These are phyloP conservation scores for Margaritispora aquatica DNA, from an alignment of 495 filamentous ascomycete genomes.

Conservation along the genomic window DNA sequence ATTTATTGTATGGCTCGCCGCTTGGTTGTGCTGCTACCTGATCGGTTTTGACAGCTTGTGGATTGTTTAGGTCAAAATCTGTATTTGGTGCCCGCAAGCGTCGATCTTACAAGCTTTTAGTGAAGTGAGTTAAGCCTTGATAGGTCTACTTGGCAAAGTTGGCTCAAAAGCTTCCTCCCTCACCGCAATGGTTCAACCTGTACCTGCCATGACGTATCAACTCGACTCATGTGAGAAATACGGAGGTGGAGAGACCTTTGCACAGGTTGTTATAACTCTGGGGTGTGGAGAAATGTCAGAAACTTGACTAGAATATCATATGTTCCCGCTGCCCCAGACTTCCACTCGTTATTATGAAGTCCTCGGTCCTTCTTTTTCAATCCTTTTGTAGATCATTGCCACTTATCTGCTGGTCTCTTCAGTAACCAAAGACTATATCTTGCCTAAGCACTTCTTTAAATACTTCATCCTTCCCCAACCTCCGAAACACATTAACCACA, in stretches of 20 bases:
- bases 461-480: too few relatives aligned
- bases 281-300: too few relatives aligned
- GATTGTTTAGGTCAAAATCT: neutral
- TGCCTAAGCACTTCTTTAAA: too few relatives aligned
- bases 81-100: neutral
- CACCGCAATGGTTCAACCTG: neutral
- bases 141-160: neutral
- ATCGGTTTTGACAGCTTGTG: neutral
- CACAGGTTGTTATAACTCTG: neutral
- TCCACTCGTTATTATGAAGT: too few relatives aligned
- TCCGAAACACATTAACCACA: neutral
- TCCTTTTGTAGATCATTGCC: too few relatives aligned
- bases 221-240: neutral
- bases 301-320: too few relatives aligned
- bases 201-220: neutral
- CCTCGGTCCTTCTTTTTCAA: neutral
- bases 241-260: neutral
- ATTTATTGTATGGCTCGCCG: too few relatives aligned
- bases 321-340: neutral
- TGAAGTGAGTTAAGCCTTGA: neutral
- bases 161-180: neutral
- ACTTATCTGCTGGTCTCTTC: too few relatives aligned
- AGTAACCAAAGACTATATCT: too few relatives aligned
- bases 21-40: neutral
- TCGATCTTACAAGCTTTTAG: neutral